Base-by-base conservation (phyloP, 1,284 basidiomycete genomes). In the Apiotrichum domesticum region DNA sequence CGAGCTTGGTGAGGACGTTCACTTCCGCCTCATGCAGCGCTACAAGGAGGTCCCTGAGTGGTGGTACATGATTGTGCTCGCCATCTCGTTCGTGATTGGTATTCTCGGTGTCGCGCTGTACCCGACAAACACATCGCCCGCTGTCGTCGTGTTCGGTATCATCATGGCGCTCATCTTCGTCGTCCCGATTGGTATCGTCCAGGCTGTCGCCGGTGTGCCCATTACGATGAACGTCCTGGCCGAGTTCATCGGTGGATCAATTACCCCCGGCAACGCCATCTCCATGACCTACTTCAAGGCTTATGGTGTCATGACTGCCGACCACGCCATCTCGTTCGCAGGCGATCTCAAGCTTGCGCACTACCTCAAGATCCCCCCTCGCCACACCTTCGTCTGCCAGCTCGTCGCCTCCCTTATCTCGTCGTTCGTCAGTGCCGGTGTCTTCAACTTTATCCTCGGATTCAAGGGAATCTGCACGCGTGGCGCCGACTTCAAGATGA, bases 11-110 rank as follows among this genome's bases (percentile, higher is more conserved):
- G 83, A 84, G 54, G 91, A 95, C 69, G 79, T 94, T 42, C 92
- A 95, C 74, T 83, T 86, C 3, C 84, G 88, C 41, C 81, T 94
- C 45, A 95, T 95, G 90, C 79, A 80, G 54, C 80, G 75, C 33
- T 95, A 95, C 73, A 76, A 80, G 1, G 88, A 91, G 68, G 87
- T 90, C n/a, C 88, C 90, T 1, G 78, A 80, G 55, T 87, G 81
- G 81, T 91, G 88, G 87, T 93, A 87, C 73, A 78, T 70, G 10
- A 56, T 75, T 35, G 69, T 90, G 55, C 85, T 88, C 50, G 54
- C 83, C 53, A 56, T 82, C 56, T 82, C 85, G 58, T 78, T 89
- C 63, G 78, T 83, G 34, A 58, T 75, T 56, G 70, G 70, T 43
- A 62, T 75, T 33, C 66, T 63, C 32, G 71, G 72, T n/a, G 62